Conservation (phyloP, 2,329 filamentous ascomycete genomes). For the Calonectria pseudoreteaudii region DNA sequence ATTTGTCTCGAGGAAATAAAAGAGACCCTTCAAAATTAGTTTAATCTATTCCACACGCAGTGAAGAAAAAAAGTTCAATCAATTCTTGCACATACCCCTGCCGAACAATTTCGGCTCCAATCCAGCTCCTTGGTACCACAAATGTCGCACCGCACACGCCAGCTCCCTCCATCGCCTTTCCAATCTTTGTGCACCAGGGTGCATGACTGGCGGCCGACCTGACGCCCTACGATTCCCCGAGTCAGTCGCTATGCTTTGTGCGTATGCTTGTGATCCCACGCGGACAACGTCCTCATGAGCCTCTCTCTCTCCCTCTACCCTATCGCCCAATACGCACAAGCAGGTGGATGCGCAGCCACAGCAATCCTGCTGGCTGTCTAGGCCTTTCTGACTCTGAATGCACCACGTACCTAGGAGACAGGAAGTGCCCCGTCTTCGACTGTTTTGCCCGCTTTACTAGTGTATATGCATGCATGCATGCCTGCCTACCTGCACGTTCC, state of each 20-base stretch:
- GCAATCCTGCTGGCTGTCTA: background rate
- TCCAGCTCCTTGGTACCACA: background rate
- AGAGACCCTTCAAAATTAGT: background rate
- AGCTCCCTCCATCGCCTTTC: background rate
- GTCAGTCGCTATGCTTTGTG: conserved; percentile 3
- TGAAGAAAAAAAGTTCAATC: background rate
- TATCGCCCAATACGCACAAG: background rate
- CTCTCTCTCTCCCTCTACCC: background rate
- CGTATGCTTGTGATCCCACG: conserved; percentile 2
- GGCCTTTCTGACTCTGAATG: background rate
- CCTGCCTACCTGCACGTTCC: background rate
- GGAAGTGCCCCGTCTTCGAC: background rate
- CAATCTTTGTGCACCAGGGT: background rate
- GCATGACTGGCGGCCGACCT: background rate
- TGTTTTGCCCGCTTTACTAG: background rate
- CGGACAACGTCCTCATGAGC: background rate
- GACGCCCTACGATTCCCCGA: background rate
- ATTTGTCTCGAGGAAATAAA: conserved; percentile 11
- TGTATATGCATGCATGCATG: background rate
- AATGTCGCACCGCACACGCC: background rate
- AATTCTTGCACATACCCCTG: background rate
- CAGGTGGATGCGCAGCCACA: background rate
- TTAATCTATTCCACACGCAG: background rate
- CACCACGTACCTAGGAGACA: background rate
- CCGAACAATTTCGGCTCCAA: conserved; percentile 6